A percentile compares a stretch with the other conserved stretches of the same genome.
Conservation (phyloP, 2,329 filamentous ascomycete species). For the Verticillium alfalfae region DNA sequence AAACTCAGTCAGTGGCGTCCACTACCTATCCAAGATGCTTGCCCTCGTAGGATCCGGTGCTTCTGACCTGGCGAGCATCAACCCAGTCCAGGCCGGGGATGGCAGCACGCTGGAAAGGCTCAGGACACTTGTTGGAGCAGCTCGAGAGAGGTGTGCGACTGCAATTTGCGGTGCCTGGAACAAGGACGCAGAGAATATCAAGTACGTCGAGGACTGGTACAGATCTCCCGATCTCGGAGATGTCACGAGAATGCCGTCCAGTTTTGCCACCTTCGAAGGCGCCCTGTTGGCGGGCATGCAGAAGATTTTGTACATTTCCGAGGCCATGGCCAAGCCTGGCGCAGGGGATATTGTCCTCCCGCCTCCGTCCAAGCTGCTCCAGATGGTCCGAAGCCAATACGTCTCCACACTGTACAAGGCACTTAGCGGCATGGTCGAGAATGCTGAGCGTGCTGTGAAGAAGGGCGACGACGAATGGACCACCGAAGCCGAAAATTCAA, state of each 20-base stretch:
- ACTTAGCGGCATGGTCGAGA: constrained; percentile 93
- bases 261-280: constrained; percentile 81
- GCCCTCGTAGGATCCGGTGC: constrained; percentile 80
- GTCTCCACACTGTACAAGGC: constrained; percentile 92
- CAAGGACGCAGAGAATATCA: constrained; percentile 86
- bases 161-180: constrained; percentile 91
- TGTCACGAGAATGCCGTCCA: constrained; percentile 83
- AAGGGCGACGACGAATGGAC: constrained; percentile 60
- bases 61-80: constrained; percentile 75
- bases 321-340: constrained; percentile 71
- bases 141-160: constrained; percentile 78
- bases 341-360: constrained; percentile 75
- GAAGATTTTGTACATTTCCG: constrained; percentile 89
- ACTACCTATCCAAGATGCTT: constrained; percentile 81
- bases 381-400: constrained; percentile 88
- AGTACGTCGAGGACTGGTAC: constrained; percentile 90
- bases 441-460: constrained; percentile 71
- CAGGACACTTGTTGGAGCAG: constrained; percentile 66
- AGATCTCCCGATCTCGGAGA: constrained; percentile 76
- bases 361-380: constrained; percentile 79
- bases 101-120: constrained; percentile 64
- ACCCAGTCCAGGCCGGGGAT: constrained; percentile 52
- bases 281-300: constrained; percentile 82
- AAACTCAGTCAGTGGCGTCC: constrained; percentile 85
- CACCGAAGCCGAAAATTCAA: constrained; percentile 36